A percentile compares a stretch with the other conserved stretches of the same genome.
These are phyloP conservation scores for Leishmania mexicana DNA, from an alignment of 208 protist species.

Conservation along the genomic window DNA sequence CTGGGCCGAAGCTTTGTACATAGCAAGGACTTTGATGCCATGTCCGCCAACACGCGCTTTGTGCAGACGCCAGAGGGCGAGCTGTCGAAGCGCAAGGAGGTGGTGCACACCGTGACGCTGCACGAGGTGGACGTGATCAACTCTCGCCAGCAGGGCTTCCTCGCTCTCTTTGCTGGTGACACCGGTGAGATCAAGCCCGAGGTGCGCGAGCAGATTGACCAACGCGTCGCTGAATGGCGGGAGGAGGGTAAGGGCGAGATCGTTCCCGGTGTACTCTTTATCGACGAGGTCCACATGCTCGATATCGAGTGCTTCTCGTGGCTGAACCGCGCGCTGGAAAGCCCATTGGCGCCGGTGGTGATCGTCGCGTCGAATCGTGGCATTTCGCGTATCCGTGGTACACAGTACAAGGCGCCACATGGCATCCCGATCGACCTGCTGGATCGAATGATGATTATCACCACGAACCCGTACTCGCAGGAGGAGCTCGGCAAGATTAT, in stretches of 20 bases:
- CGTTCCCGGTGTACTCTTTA: conserved; percentile 98
- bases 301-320: conserved; percentile 99
- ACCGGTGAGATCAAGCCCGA: conserved; percentile 99
- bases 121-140: conserved; percentile 99
- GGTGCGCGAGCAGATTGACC: conserved; percentile 99
- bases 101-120: conserved; percentile 99
- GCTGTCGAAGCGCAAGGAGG: conserved; percentile 99
- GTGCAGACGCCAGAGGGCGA: conserved; percentile 99
- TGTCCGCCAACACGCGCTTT: conserved; percentile 94
- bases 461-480: conserved; percentile 96
- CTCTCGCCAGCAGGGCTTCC: conserved; percentile 98
- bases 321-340: conserved; percentile 99
- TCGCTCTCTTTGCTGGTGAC: conserved; percentile 99
- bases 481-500: conserved; percentile 98
- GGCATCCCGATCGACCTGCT: conserved; percentile 99
- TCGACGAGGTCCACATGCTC: conserved; percentile 99
- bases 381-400: conserved; percentile 99
- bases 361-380: conserved; percentile 99
- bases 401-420: conserved; percentile 98
- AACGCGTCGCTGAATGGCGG: conserved; percentile 99
- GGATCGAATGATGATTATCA: conserved; percentile 99
- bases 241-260: conserved; percentile 99
- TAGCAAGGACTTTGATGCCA: conserved; percentile 97
- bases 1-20: conserved; percentile 98
- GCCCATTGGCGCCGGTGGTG: conserved; percentile 98